Base-by-base conservation (phyloP, 176 grass and related monocot species). In the Chloris gayana region DNA sequence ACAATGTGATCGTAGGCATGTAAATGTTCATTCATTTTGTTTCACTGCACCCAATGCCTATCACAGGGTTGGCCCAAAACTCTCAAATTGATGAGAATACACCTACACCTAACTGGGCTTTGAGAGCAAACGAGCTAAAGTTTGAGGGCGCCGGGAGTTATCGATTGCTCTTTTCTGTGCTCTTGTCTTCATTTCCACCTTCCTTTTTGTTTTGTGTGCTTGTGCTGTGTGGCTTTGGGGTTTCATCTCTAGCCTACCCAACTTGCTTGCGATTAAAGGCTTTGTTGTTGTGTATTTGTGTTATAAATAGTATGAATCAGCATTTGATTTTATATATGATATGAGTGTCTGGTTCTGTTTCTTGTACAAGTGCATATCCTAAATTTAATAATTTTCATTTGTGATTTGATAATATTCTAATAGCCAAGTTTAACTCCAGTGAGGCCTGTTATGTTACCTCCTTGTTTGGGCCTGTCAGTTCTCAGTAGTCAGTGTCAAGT, bases 11-110 rank as follows among this genome's bases (percentile, higher is more conserved):
- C 9, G 13, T 65, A 47, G 62, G 12, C 39, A 15, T 85, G n/a
- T 71, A 63, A 54, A 49, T 70, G 54, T 35, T 44, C 74, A 51
- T 71, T 66, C n/a, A 7, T 63, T 38, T 67, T 77, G 38, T 69
- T 69, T 69, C 29, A 34, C 14, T 49, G 9, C 24, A 0, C 14
- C 18, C 70, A 7, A 49, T n/a, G 26, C 3, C 32, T 62, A 21
- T 56, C 53, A n/a, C 9, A n/a, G 5, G 6, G 6, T 56, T 2
- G 53, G n/a, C 53, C 53, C 53, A n/a, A n/a, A 56, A 56, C 53
- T 22, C 53, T 56, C 5, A 24, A 56, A n/a, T 56, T 22, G 9
- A 56, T 21, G 22, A 56, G 19, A 56, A 24, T 56, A 21, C 53
- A 56, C 21, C 53, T n/a, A n/a, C n/a, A n/a, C 54, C 19, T 57